Evolutionary conservation across 2,329 filamentous ascomycete species (phyloP).

Genomic region (Trichophyton simii): DNA sequence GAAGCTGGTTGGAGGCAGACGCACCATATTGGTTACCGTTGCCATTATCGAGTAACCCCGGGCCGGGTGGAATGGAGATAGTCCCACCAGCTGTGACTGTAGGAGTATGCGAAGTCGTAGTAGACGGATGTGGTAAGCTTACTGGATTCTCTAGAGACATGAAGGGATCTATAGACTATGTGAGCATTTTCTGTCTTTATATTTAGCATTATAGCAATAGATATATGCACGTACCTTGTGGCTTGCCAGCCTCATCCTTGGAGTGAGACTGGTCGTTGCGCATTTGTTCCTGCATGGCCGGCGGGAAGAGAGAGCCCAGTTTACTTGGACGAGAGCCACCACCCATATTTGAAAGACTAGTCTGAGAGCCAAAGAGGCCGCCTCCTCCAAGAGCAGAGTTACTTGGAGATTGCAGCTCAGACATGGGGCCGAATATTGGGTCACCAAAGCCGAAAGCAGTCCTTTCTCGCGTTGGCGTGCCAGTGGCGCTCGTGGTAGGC

Average conservation of each 20-base stretch:
- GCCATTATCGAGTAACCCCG: slow-evolving; percentile 21
- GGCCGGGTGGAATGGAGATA: slow-evolving; percentile 20
- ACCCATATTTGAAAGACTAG: slow-evolving; percentile 44
- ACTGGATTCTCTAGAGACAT: slow-evolving; percentile 21
- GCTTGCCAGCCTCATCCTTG: slow-evolving; percentile 48
- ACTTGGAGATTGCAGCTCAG: slow-evolving; percentile 53
- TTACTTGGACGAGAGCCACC: slow-evolving; percentile 67
- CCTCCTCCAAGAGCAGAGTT: slow-evolving; percentile 29
- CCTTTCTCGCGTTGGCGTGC: slow-evolving; percentile 54
- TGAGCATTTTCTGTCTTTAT: slow-evolving; percentile 8
- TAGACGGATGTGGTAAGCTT: slow-evolving; percentile 21
- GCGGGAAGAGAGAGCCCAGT: slow-evolving; percentile 74
- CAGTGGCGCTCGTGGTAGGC: slow-evolving; percentile 55
- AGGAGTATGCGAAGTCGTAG: slow-evolving; percentile 25
- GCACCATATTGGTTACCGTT: slow-evolving; percentile 23
- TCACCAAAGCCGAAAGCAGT: slow-evolving; percentile 44
- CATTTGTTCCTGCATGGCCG: slow-evolving; percentile 85
- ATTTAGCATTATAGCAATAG: slow-evolving; percentile 16
- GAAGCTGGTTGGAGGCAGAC: slow-evolving; percentile 51
- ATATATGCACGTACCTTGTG: slow-evolving; percentile 38
- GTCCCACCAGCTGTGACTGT: slow-evolving; percentile 22
- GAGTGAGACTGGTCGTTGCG: slow-evolving; percentile 50
- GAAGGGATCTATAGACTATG: slow-evolving; percentile 17
- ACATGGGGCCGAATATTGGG: slow-evolving; percentile 59
- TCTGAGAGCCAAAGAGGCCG: slow-evolving; percentile 52